Evolutionary conservation across 176 grass and related monocot genomes (phyloP).

Genomic region (Zea luxurians): DNA sequence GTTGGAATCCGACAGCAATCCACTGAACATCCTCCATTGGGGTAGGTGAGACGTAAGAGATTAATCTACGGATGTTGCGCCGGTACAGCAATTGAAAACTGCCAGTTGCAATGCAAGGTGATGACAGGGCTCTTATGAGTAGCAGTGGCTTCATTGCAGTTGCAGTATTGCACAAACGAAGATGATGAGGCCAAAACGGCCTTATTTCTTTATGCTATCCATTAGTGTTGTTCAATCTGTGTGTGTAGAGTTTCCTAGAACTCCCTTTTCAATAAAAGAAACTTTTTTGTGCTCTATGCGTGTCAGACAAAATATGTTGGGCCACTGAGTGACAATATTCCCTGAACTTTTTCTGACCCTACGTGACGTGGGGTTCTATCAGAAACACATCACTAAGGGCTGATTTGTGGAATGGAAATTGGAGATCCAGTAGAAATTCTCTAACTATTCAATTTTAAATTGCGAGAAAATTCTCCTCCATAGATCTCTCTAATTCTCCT

Average conservation of each 20-base stretch:
- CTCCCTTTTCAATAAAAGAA: slow-evolving; percentile 7
- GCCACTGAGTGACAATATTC: slow-evolving; percentile 9
- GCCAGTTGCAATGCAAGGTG: neutral
- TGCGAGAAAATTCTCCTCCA: no score
- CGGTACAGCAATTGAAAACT: slow-evolving; percentile 42
- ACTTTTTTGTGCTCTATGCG: neutral
- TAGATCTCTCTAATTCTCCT: no score
- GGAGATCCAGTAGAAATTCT: no score
- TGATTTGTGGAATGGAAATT: no score
- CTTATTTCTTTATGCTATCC: slow-evolving; percentile 29
- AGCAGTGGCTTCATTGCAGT: slow-evolving; percentile 28
- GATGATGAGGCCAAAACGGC: slow-evolving; percentile 6
- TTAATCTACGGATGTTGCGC: slow-evolving; percentile 20
- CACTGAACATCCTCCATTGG: slow-evolving; percentile 18
- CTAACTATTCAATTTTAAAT: no score
- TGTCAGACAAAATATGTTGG: slow-evolving; percentile 27
- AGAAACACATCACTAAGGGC: neutral
- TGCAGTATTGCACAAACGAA: neutral
- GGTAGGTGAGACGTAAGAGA: slow-evolving; percentile 14
- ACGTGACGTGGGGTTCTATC: neutral
- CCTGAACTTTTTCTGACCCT: neutral
- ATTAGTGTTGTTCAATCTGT: neutral
- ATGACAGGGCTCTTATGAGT: slow-evolving; percentile 27
- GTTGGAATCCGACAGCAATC: slow-evolving; percentile 5
- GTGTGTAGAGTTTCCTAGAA: slow-evolving; percentile 1